Evolutionary conservation across 2,329 filamentous ascomycete genomes (phyloP).

Genomic region (Stemphylium lycopersici): DNA sequence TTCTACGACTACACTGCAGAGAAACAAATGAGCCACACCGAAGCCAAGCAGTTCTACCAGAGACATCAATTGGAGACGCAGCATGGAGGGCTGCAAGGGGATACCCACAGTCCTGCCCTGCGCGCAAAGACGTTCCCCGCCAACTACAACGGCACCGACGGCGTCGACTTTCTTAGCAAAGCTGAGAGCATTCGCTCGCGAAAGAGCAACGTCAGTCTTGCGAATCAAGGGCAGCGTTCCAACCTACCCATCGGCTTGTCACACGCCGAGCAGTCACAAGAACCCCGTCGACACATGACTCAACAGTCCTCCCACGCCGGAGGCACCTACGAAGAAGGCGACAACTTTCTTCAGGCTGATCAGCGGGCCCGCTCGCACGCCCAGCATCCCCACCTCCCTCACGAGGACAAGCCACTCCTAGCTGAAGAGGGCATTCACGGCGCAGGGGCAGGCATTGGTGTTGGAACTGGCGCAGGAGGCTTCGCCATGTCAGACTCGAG

Average conservation of each 20-base stretch:
- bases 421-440: conserved; percentile 63
- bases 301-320: conserved; percentile 20
- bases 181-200: conserved; percentile 53
- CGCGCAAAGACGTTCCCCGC: conserved; percentile 54
- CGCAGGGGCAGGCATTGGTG: conserved; percentile 63
- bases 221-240: conserved; percentile 35
- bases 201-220: conserved; percentile 46
- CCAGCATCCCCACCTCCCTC: conserved; percentile 58
- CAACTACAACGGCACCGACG: conserved; percentile 47
- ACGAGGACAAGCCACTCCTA: conserved; percentile 63
- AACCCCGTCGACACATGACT: conserved; percentile 27
- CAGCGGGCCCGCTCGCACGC: conserved; percentile 56
- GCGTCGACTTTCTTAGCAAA: conserved; percentile 42
- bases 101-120: conserved; percentile 50
- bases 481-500: conserved; percentile 76
- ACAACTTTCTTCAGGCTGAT: conserved; percentile 54
- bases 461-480: conserved; percentile 67
- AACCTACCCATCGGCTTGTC: conserved; percentile 37
- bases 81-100: conserved; percentile 49
- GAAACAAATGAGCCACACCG: conserved; percentile 90
- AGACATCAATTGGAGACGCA: conserved; percentile 73
- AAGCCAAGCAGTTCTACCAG: conserved; percentile 96
- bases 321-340: conserved; percentile 22
- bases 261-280: conserved; percentile 40
- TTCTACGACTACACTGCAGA: conserved; percentile 94